These are phyloP conservation scores for Septoria linicola DNA, from an alignment of 2,329 filamentous ascomycete genomes.

Conservation along the genomic window DNA sequence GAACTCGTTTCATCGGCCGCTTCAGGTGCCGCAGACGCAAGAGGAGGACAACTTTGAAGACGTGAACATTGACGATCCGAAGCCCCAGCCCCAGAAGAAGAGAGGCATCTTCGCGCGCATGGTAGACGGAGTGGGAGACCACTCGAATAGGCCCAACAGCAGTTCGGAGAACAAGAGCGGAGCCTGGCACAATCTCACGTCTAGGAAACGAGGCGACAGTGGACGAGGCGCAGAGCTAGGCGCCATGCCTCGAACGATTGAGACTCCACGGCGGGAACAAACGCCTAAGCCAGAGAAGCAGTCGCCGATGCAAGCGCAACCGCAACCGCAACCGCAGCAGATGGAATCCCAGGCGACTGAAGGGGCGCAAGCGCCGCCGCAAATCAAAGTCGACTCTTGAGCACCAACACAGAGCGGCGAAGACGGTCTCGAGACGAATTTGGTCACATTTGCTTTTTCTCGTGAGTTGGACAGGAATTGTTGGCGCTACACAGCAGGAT, in stretches of 20 bases:
- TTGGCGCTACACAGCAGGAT: too few species aligned
- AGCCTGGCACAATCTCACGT: slow-evolving; percentile 55
- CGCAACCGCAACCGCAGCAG: slow-evolving; percentile 9
- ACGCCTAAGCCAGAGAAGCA: slow-evolving; percentile 32
- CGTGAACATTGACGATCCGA: slow-evolving; percentile 78
- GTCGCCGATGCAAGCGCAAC: slow-evolving; percentile 7
- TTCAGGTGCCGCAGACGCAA: slow-evolving; percentile 35
- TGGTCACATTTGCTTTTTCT: too few species aligned
- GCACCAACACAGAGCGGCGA: too few species aligned
- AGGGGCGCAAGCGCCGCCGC: slow-evolving; percentile 29
- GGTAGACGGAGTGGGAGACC: slow-evolving; percentile 53
- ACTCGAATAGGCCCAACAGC: slow-evolving; percentile 32
- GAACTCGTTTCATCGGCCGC: slow-evolving; percentile 35
- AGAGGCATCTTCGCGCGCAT: slow-evolving; percentile 79
- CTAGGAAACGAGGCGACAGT: slow-evolving; percentile 69
- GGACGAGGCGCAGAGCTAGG: slow-evolving; percentile 71
- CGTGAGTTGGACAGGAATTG: too few species aligned
- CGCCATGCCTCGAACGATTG: slow-evolving; percentile 47
- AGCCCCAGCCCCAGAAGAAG: slow-evolving; percentile 63
- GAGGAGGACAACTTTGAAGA: slow-evolving; percentile 73
- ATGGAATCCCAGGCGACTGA: slow-evolving; percentile 17
- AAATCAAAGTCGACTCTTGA: slow-evolving; percentile 31
- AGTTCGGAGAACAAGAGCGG: slow-evolving; percentile 25
- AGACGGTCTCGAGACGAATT: too few species aligned
- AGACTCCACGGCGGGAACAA: slow-evolving; percentile 46